These are phyloP conservation scores for Tanacetum coccineum DNA, from an alignment of 129 eudicot species.

Conservation along the genomic window DNA sequence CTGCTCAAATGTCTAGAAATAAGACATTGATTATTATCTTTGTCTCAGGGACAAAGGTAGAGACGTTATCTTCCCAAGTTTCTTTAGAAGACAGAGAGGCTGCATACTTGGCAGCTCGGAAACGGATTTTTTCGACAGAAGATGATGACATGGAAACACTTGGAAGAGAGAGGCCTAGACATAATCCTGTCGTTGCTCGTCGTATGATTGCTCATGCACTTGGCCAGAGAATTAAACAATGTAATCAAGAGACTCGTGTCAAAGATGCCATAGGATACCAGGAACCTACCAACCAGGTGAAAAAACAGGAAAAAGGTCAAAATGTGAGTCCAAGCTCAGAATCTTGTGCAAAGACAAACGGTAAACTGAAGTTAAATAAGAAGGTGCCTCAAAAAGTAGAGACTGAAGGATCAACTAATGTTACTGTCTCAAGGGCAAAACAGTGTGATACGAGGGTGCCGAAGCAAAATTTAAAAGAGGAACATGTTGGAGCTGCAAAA, in stretches of 20 bases:
- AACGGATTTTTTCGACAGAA: conserved; percentile 59
- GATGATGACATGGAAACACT: conserved; percentile 29
- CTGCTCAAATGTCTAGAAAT: not conserved
- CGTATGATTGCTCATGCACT: conserved; percentile 98
- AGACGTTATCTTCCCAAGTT: conserved; percentile 17
- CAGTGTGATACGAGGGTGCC: conserved; percentile 20
- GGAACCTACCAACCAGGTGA: conserved; percentile 17
- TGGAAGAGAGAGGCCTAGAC: conserved; percentile 51
- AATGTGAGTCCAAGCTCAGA: conserved; percentile 19
- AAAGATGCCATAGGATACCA: conserved; percentile 15
- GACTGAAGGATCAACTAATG: conserved; percentile 5
- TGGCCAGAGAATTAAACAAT: conserved; percentile 47
- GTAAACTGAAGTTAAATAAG: not conserved
- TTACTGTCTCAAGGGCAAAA: conserved; percentile 20
- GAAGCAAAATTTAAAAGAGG: conserved; percentile 36
- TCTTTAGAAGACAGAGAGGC: conserved; percentile 85
- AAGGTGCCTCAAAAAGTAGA: conserved; percentile 19
- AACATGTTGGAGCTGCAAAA: conserved; percentile 87
- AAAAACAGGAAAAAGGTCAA: conserved; percentile 24
- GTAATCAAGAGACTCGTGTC: conserved; percentile 20
- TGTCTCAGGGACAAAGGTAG: conserved; percentile 43
- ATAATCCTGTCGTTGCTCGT: conserved; percentile 79
- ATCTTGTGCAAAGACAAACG: conserved; percentile 20
- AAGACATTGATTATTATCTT: not conserved
- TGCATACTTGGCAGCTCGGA: conserved; percentile 79